Conservation (phyloP, 805 yeast genomes). For the Teunomyces barrocoloradensis region DNA sequence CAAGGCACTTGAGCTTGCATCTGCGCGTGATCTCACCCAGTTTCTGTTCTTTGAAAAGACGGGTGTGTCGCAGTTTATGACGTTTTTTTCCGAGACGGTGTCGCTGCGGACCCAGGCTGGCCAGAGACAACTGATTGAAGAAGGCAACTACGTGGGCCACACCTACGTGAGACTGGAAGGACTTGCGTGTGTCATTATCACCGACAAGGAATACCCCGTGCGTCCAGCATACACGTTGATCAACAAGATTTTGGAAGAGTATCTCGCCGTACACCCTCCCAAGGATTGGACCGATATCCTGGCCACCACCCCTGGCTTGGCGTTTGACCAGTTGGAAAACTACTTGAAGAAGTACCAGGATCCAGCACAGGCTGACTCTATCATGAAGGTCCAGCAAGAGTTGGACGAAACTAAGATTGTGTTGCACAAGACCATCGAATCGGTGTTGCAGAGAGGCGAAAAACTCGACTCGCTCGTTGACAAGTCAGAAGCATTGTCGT, state of each 20-base stretch:
- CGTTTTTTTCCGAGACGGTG: slow-evolving; percentile 89
- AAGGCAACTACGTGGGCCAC: slow-evolving; percentile 87
- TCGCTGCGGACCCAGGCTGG: slow-evolving; percentile 85
- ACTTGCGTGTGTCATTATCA: slow-evolving; percentile 82
- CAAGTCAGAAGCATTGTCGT: slow-evolving; percentile 88
- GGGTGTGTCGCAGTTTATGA: slow-evolving; percentile 87
- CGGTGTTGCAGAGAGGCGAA: slow-evolving; percentile 94
- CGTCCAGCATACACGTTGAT: slow-evolving; percentile 93
- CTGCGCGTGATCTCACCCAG: slow-evolving; percentile 78
- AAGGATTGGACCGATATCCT: slow-evolving; percentile 58
- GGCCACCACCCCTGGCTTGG: slow-evolving; percentile 45
- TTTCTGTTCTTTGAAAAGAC: slow-evolving; percentile 87
- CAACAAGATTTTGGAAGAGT: slow-evolving; percentile 89
- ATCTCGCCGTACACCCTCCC: slow-evolving; percentile 76
- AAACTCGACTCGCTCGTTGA: slow-evolving; percentile 91
- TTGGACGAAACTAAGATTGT: slow-evolving; percentile 97
- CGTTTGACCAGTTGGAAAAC: slow-evolving; percentile 58
- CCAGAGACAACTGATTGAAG: slow-evolving; percentile 92
- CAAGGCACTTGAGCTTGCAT: slow-evolving; percentile 70
- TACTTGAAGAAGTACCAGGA: slow-evolving; percentile 88
- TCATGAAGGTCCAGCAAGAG: slow-evolving; percentile 96
- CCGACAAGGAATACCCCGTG: slow-evolving; percentile 95
- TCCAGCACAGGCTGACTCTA: slow-evolving; percentile 94
- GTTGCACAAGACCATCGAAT: slow-evolving; percentile 91
- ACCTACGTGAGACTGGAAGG: slow-evolving; percentile 90